A percentile compares a stretch with the other conserved stretches of the same genome.
Conservation (phyloP, 257 asterid genomes). For the Fraxinus anomala region DNA sequence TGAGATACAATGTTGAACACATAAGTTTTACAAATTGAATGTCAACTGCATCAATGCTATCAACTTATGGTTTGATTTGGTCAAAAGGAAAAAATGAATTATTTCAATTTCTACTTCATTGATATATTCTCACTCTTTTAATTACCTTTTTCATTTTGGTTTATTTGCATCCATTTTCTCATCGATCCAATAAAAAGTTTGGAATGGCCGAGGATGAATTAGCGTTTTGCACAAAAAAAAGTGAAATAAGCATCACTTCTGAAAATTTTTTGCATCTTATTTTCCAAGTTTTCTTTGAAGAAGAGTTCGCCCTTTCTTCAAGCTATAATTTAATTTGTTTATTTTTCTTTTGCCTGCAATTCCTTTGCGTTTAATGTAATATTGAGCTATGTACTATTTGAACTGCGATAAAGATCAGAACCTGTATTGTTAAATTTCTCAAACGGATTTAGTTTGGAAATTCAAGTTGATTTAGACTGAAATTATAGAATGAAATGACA, state of each 20-base stretch:
- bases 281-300: too few relatives aligned
- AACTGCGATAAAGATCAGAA: neutral
- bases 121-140: neutral
- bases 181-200: too few relatives aligned
- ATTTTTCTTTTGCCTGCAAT: neutral
- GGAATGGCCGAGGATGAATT: neutral
- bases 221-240: neutral
- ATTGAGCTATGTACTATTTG: neutral
- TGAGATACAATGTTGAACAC: neutral
- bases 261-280: neutral
- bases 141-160: neutral
- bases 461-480: neutral
- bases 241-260: neutral
- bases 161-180: neutral
- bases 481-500: neutral
- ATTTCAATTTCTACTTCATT: too few relatives aligned
- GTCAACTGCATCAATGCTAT: neutral
- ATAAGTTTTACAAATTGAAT: neutral
- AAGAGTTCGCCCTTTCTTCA: too few relatives aligned
- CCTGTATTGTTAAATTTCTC: neutral
- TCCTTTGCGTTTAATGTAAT: neutral
- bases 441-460: neutral
- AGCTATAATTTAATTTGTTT: too few relatives aligned
- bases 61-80: neutral
- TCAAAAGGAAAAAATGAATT: too few relatives aligned